Evolutionary conservation across 441 rosid species (phyloP).

Genomic region (Populus tomentosa): DNA sequence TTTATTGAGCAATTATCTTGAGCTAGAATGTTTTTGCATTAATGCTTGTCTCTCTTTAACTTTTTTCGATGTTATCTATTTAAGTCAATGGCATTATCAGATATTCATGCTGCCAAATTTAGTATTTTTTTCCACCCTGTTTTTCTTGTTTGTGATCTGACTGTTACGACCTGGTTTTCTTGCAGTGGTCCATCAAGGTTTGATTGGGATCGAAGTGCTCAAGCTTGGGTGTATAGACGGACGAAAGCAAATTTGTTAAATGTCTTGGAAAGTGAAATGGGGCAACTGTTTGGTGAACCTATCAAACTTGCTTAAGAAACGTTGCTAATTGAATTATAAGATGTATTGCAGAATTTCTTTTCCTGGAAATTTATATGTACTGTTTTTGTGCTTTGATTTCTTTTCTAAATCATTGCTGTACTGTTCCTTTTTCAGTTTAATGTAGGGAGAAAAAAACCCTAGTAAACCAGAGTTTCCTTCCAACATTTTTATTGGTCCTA

Average conservation of each 20-base stretch:
- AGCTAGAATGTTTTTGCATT: neutral
- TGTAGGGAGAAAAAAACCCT: neutral
- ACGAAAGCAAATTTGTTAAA: slow-evolving; percentile 53
- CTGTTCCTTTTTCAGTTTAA: neutral
- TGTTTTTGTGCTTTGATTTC: neutral
- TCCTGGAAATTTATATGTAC: neutral
- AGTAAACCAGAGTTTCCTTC: neutral
- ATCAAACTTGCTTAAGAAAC: slow-evolving; percentile 45
- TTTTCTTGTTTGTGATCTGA: neutral
- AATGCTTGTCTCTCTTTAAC: neutral
- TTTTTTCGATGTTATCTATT: neutral
- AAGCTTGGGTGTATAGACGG: slow-evolving; percentile 70
- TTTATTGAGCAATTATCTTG: neutral
- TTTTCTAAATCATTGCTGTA: neutral
- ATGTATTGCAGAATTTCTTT: neutral
- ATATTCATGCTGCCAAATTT: neutral
- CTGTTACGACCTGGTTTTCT: slow-evolving; percentile 9
- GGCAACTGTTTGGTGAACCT: slow-evolving; percentile 60
- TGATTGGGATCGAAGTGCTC: slow-evolving; percentile 67
- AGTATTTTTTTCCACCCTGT: neutral
- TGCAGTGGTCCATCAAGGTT: slow-evolving; percentile 83
- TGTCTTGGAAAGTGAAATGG: slow-evolving; percentile 65
- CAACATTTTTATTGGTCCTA: neutral
- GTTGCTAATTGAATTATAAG: neutral
- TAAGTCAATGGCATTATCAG: neutral